Evolutionary conservation across 805 yeast species (phyloP).

Genomic region (Wickerhamomyces alni): DNA sequence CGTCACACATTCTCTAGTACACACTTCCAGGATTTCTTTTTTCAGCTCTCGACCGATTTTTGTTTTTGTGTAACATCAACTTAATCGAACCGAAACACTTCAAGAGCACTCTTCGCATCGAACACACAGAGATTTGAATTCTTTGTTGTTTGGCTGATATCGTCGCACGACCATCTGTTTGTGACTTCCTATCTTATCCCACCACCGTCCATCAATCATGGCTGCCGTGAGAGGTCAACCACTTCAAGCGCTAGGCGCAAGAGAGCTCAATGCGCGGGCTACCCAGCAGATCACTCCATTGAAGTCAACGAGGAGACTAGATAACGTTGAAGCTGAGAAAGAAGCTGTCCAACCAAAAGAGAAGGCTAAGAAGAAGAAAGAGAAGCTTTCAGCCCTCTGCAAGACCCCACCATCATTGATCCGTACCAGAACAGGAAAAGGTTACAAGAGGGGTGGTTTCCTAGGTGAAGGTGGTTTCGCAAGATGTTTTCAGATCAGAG

Average conservation of each 20-base stretch:
- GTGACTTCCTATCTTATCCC: too few relatives aligned
- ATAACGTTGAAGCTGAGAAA: constrained; percentile 13
- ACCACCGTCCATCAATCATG: constrained; percentile 13
- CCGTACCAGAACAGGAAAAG: constrained; percentile 79
- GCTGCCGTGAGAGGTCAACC: constrained; percentile 31
- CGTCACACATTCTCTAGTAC: neutral
- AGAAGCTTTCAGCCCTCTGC: constrained; percentile 84
- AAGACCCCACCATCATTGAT: constrained; percentile 96
- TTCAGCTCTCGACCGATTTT: neutral
- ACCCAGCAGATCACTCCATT: constrained; percentile 21
- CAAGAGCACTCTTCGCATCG: too few relatives aligned
- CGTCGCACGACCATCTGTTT: too few relatives aligned
- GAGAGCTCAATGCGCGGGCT: constrained; percentile 28
- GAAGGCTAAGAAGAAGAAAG: constrained; percentile 66
- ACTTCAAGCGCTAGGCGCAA: constrained; percentile 31
- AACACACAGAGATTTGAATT: too few relatives aligned
- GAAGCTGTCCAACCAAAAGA: constrained; percentile 21
- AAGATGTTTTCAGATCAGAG: constrained; percentile 94
- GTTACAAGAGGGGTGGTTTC: constrained; percentile 84
- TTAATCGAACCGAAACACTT: neutral
- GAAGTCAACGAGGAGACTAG: constrained; percentile 23
- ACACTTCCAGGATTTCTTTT: too few relatives aligned
- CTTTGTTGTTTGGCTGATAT: too few relatives aligned
- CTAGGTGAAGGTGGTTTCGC: constrained; percentile 99
- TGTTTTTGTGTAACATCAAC: constrained; percentile 1